phyloP scores from a whole-genome alignment of 495 filamentous ascomycete genomes.

The Aspergillus ellipticus region DNA sequence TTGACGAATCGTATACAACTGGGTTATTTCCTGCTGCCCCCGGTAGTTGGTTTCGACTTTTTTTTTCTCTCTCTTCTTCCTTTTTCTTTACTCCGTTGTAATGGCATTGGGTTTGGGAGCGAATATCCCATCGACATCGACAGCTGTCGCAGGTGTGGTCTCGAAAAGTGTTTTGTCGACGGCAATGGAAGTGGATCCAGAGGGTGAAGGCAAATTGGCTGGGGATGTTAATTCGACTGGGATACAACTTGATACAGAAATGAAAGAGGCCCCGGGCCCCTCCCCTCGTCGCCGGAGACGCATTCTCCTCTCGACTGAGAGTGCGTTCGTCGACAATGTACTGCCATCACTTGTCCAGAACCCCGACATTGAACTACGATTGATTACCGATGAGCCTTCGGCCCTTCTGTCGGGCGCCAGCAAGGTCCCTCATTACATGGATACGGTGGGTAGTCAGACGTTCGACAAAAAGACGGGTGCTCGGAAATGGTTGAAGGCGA shows the following conservation, averaged over 20 bases:
- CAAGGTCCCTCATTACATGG: slow-evolving; percentile 47
- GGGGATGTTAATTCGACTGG: slow-evolving; percentile 17
- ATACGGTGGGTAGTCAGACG: slow-evolving; percentile 43
- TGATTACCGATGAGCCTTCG: slow-evolving; percentile 47
- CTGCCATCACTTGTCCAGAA: slow-evolving; percentile 39
- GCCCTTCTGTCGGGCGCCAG: slow-evolving; percentile 41
- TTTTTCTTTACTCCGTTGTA: neutral
- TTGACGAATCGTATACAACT: neutral
- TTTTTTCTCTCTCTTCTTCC: slow-evolving; percentile 2
- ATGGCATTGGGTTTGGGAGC: slow-evolving; percentile 29
- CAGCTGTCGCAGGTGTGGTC: slow-evolving; percentile 2
- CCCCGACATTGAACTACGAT: slow-evolving; percentile 39
- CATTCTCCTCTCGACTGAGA: slow-evolving; percentile 43
- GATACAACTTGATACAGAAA: slow-evolving; percentile 6
- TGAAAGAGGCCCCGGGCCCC: slow-evolving; percentile 6
- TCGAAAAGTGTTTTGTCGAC: slow-evolving; percentile 15
- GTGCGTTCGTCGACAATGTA: slow-evolving; percentile 40
- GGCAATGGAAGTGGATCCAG: slow-evolving; percentile 35
- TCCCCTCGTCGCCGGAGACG: slow-evolving; percentile 32
- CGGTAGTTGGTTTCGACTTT: slow-evolving; percentile 3
- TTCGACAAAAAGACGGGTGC: slow-evolving; percentile 46
- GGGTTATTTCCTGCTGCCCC: neutral
- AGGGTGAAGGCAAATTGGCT: slow-evolving; percentile 17
- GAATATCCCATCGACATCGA: slow-evolving; percentile 11
- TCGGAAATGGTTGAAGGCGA: slow-evolving; percentile 45